Evolutionary conservation across 139 green algal genomes (phyloP), one percentile per base, ranked within the genome.

Genomic region (Chlorella sorokiniana): DNA sequence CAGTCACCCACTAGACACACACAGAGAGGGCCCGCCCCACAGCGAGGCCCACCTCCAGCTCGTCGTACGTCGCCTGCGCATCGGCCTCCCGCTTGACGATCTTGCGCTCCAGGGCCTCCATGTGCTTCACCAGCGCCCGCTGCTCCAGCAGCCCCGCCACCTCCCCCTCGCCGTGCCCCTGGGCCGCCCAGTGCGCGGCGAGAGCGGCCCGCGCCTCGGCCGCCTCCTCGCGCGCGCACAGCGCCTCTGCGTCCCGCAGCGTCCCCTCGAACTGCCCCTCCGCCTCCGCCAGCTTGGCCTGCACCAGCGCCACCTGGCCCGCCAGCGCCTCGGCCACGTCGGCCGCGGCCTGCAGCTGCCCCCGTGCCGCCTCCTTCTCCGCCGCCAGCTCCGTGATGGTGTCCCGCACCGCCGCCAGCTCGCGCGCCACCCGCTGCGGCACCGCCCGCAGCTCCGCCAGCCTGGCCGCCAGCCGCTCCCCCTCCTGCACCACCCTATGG

Each of bases 201-300:
- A 79, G 37, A 1, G 41, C 52, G 44, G 27, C 23, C 8, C 61
- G 64, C 22, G 18, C 42, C 1, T 16, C 38, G 1, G 37, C 75
- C 33, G 42, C 68, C 68, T 88, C 52, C 67, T 81, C 84, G 23
- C 74, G 85, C 0, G 18, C 54, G 45, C 81, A 90, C 27, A 76
- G 27, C 29, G 14, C 9, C 41, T 59, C 69, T 41, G 69, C 70
- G 7, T 65, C 6, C 6, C 33, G 38, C 42, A 63, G 70, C 31
- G 29, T 29, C 1, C 20, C 31, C n/a, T 42, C 70, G 7, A 48
- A 51, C 16, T 11, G 6, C 1, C 9, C 29, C 70, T 78, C 70
- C 44, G 35, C 23, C 29, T 45, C 70, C 6, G 18, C 16, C 31
- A 78, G 45, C 45, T 64, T 37, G 3, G 4, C 11, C 38, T 31